Base-by-base conservation (phyloP, 2,329 filamentous ascomycete genomes). In the Apiospora pterosperma region DNA sequence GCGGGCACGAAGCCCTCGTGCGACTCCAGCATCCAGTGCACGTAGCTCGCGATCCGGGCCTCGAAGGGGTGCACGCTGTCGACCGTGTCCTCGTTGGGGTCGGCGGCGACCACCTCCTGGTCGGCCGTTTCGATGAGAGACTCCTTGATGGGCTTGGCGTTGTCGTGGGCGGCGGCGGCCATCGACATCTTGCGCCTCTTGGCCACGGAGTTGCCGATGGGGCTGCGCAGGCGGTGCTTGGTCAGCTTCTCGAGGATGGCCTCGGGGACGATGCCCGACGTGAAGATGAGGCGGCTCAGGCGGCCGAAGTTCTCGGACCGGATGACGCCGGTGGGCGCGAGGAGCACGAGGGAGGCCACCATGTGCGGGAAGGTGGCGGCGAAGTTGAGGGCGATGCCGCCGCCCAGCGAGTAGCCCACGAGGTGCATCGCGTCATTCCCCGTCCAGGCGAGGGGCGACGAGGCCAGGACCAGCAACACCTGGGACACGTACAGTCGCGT, bases 361-460 rank as follows among this genome's bases (percentile, higher is more conserved):
- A 95, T 80, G 59, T 85, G 75, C 0, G 92, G 91, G 73, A 94
- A 93, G 65, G 88, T 85, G 11, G 86, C 86, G 7, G 92, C 87
- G 73, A 96, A 95, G 66, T 89, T 86, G 6, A 89, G 87, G 5
- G 89, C 88, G 63, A 97, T 89, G 62, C 90, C 92, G 59, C 93
- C 93, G 64, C 93, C 93, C 0, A 97, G 84, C 0, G 91, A 94
- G 77, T 96, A 97, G 12, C 93, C 93, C 14, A 94, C 79, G 23
- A 97, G 77, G 59, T 84, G 84, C 73, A 96, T 88, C 59, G 81
- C 83, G 52, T 75, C 71, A 16, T 73, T 67, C 52, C 87, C 85
- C 0, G 86, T 89, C 91, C 91, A 93, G 16, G 87, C 70, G 3
- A 95, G 78, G 0, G 86, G 82, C 2, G 91, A 93, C 1, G 91